A percentile compares a stretch with the other conserved stretches of the same genome.
phyloP scores from a whole-genome alignment of 306 rosid genomes.

The Benincasa hispida region DNA sequence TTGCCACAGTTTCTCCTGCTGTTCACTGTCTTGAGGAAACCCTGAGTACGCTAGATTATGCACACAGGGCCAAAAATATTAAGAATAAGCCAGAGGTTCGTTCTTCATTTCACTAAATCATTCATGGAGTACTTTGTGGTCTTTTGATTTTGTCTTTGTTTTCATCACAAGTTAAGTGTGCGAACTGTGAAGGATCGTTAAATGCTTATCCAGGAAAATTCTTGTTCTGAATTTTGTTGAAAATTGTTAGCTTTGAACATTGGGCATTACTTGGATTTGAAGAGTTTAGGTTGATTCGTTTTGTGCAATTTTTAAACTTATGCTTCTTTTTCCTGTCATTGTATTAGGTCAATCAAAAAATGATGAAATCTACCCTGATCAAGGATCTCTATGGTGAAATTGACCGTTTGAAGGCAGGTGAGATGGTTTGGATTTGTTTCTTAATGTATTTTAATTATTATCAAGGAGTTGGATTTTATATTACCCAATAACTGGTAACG shows the following conservation, averaged over 20 bases:
- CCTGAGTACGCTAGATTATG: constrained; percentile 87
- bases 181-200: neutral
- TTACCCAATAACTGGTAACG: neutral
- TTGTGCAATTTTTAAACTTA: neutral
- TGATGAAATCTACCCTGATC: constrained; percentile 96
- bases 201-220: neutral
- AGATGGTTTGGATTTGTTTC: constrained; percentile 12
- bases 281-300: neutral
- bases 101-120: neutral
- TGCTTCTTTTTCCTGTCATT: neutral
- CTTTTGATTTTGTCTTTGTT: neutral
- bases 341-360: constrained; percentile 74
- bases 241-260: neutral
- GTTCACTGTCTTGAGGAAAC: constrained; percentile 97
- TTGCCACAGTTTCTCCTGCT: constrained; percentile 96
- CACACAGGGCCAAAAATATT: constrained; percentile 88
- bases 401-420: constrained; percentile 83
- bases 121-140: neutral
- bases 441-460: neutral
- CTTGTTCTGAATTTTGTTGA: neutral
- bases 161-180: neutral
- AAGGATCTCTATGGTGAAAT: constrained; percentile 98
- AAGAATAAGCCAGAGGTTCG: constrained; percentile 93
- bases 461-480: neutral
- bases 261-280: neutral